A percentile compares a stretch with the other conserved stretches of the same genome.
Conservation (phyloP, 371 early-diverging fungal species). For the Entomophthora muscae region DNA sequence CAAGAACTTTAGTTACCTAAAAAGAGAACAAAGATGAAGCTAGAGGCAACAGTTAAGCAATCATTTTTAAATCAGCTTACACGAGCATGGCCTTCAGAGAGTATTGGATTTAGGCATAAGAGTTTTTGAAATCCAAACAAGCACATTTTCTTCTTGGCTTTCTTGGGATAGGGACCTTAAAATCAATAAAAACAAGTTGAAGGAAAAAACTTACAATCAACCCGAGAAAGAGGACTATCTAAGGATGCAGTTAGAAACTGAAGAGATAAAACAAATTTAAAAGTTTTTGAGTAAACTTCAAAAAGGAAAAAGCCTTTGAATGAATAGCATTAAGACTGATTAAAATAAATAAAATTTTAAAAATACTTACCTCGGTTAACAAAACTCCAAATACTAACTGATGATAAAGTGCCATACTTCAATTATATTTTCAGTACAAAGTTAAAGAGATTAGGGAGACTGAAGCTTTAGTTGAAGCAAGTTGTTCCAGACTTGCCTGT, state of each 20-base stretch:
- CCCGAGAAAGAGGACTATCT: constrained; percentile 28
- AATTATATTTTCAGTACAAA: too few relatives aligned
- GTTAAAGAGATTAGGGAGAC: too few relatives aligned
- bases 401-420: constrained; percentile 27
- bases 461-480: too few relatives aligned
- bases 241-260: constrained; percentile 10
- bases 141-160: background rate
- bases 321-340: background rate
- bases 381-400: constrained; percentile 21
- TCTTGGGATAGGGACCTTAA: constrained; percentile 12
- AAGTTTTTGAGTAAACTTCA: constrained; percentile 8
- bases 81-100: constrained; percentile 35
- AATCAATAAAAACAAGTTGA: constrained; percentile 15
- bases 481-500: too few relatives aligned
- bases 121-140: constrained; percentile 8
- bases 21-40: constrained; percentile 41
- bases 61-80: constrained; percentile 18
- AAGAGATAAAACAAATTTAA: constrained; percentile 12
- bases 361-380: constrained; percentile 19
- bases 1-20: constrained; percentile 21
- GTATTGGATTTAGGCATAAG: constrained; percentile 26
- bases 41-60: constrained; percentile 11
- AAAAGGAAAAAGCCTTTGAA: background rate
- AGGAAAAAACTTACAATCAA: constrained; percentile 6
- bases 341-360: background rate